Percentiles rank a stretch among this genome's conserved stretches.
These are phyloP conservation scores for Picea abies DNA, from an alignment of 83 land plant genomes.

Conservation along the genomic window DNA sequence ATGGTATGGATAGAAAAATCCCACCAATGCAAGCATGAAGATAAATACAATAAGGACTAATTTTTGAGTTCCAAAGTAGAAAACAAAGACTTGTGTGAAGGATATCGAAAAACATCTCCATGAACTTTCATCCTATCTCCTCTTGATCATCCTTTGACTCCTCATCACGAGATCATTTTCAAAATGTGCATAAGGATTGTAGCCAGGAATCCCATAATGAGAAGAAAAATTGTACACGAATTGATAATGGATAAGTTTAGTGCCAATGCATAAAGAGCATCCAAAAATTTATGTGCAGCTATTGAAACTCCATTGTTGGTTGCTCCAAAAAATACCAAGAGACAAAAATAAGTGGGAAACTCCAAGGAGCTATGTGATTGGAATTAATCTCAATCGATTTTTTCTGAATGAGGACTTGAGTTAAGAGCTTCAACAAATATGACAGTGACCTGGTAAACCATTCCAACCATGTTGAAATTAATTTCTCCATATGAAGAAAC, in stretches of 20 bases:
- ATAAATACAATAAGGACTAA: no score
- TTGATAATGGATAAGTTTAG: constrained; percentile 80
- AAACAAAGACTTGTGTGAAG: no score
- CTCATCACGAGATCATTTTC: no score
- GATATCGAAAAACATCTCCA: no score
- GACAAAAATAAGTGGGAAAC: constrained; percentile 69
- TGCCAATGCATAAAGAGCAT: constrained; percentile 82
- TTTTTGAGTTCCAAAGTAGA: no score
- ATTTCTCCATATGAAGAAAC: constrained; percentile 92
- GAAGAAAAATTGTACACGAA: no score
- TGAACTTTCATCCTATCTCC: no score
- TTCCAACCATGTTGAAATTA: constrained; percentile 86
- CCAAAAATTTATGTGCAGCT: constrained; percentile 80
- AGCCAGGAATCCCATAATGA: no score
- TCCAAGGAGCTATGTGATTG: constrained; percentile 84
- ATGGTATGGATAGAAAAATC: no score
- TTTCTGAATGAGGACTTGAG: constrained; percentile 90
- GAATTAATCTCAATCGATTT: constrained; percentile 85
- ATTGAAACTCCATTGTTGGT: constrained; percentile 64
- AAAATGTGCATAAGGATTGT: no score
- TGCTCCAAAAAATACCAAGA: constrained; percentile 84
- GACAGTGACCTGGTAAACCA: constrained; percentile 84
- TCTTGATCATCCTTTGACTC: no score
- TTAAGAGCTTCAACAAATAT: constrained; percentile 91
- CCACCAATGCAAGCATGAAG: no score